Base-by-base conservation (phyloP, 169 alveolate genomes). In the Eimeria sp. region DNA sequence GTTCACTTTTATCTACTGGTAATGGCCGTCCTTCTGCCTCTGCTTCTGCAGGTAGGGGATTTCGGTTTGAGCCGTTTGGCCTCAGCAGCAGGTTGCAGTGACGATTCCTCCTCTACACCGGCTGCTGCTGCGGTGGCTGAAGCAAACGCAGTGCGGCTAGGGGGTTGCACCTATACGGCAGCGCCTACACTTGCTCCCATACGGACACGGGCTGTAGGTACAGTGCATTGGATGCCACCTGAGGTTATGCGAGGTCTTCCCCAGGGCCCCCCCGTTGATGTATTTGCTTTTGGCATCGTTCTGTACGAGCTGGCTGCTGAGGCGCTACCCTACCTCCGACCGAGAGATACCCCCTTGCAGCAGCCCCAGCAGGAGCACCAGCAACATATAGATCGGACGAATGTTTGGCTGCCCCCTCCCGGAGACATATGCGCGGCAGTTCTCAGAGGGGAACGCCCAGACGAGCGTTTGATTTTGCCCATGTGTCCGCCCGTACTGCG, bases 141-240 rank as follows among this genome's bases (percentile, higher is more conserved):
- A 83, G 25, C 91, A 83, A 18, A 75, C 51, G 75, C 49, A 83
- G 80, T 27, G 80, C 80, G 51, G 27, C 58, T 57, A 34, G 63
- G 63, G 20, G 80, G 72, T 18, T 27, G 20, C 34, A 16, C 90
- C 57, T 82, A 27, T 51, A 30, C 30, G 27, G 57, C 72, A 34
- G 70, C 75, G 51, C 30, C 70, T 40, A 49, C 22, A 11, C 88
- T 65, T 49, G 88, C 25, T 47, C 49, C 90, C 63, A 89, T 25
- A 25, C 76, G 95, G 72, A 78, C 96, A 27, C 83, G 88, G 4
- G 80, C 83, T 18, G 96, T 97, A 63, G 99, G 99, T 4, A 98
- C 99, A 47, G 98, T 94, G 90, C 98, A 98, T 95, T 98, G 99
- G 99, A 98, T 98, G 99, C 99, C 99, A 27, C 99, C 99, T 25